Conservation (phyloP, 495 filamentous ascomycete species). For the Terfezia claveryi region DNA sequence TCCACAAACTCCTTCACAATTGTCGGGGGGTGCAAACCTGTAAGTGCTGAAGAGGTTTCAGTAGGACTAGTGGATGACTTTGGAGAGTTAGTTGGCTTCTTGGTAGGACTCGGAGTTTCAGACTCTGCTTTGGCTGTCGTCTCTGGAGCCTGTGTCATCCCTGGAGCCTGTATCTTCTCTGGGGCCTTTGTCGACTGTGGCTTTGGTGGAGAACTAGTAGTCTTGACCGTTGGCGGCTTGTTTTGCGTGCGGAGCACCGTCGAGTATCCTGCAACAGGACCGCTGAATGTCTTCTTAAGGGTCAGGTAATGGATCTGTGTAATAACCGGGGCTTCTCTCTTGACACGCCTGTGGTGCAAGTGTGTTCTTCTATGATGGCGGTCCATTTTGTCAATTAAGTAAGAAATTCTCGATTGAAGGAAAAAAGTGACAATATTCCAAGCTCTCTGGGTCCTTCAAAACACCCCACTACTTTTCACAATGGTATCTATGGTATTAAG, state of each 20-base stretch:
- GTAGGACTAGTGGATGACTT: constrained; percentile 4
- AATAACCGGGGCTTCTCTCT: constrained; percentile 2
- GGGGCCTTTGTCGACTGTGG: constrained; percentile 2
- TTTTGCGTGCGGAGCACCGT: constrained; percentile 4
- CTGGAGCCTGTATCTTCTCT: background rate
- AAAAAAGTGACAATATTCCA: too few relatives aligned
- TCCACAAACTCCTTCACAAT: background rate
- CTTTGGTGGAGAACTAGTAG: constrained; percentile 8
- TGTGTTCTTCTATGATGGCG: constrained; percentile 6
- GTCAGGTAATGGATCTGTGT: constrained; percentile 6
- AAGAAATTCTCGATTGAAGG: background rate
- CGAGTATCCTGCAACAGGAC: constrained; percentile 8
- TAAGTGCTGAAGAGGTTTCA: constrained; percentile 7
- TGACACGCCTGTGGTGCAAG: constrained; percentile 6
- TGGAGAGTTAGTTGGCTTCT: too few relatives aligned
- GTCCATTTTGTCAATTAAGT: constrained; percentile 4
- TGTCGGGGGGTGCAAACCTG: constrained; percentile 5
- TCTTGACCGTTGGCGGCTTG: constrained; percentile 1
- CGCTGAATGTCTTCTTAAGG: background rate
- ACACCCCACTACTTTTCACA: too few relatives aligned
- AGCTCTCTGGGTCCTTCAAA: too few relatives aligned
- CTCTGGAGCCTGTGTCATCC: constrained; percentile 1
- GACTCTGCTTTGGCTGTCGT: constrained; percentile 3
- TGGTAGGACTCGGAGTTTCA: constrained; percentile 1
- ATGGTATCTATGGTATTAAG: too few relatives aligned